These are phyloP conservation scores for Boletus sp. DNA, from an alignment of 768 basidiomycete genomes.

Conservation along the genomic window DNA sequence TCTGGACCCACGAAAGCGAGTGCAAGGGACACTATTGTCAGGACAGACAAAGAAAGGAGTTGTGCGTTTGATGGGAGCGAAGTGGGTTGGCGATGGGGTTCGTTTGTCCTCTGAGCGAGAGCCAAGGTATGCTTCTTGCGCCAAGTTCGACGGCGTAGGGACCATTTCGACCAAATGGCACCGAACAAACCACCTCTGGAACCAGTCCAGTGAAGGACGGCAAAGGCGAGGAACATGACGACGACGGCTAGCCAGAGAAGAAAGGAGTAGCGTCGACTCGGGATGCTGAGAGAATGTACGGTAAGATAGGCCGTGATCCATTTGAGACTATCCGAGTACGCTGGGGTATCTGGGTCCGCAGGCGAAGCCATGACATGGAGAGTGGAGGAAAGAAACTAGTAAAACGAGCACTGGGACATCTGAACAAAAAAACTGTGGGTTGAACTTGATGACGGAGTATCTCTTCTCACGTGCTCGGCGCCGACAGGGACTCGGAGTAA, in stretches of 20 bases:
- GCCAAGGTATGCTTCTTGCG: slow-evolving; percentile 45
- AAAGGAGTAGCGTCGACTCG: slow-evolving; percentile 56
- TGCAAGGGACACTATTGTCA: slow-evolving; percentile 43
- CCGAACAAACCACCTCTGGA: slow-evolving; percentile 43
- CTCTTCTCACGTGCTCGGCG: too few species aligned
- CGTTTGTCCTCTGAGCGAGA: slow-evolving; percentile 31
- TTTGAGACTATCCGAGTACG: slow-evolving; percentile 41
- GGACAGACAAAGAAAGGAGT: slow-evolving; percentile 46
- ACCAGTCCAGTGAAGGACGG: slow-evolving; percentile 44
- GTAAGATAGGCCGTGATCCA: slow-evolving; percentile 59
- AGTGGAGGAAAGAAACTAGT: background rate
- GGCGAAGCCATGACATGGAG: slow-evolving; percentile 37
- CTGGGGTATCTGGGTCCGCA: slow-evolving; percentile 31
- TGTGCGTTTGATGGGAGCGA: slow-evolving; percentile 65
- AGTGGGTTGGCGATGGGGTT: slow-evolving; percentile 40
- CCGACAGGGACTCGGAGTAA: too few species aligned
- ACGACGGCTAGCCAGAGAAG: slow-evolving; percentile 57
- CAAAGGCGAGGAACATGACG: slow-evolving; percentile 39
- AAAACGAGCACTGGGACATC: background rate
- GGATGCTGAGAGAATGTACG: slow-evolving; percentile 51
- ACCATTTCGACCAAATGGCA: slow-evolving; percentile 58
- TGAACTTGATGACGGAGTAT: too few species aligned
- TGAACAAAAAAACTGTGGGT: too few species aligned
- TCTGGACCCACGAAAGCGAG: slow-evolving; percentile 64
- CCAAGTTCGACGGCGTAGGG: slow-evolving; percentile 57